Percentiles rank a stretch among this genome's conserved stretches.
These are phyloP conservation scores for Boletus sensibilis DNA, from an alignment of 768 basidiomycete species.

Conservation along the genomic window DNA sequence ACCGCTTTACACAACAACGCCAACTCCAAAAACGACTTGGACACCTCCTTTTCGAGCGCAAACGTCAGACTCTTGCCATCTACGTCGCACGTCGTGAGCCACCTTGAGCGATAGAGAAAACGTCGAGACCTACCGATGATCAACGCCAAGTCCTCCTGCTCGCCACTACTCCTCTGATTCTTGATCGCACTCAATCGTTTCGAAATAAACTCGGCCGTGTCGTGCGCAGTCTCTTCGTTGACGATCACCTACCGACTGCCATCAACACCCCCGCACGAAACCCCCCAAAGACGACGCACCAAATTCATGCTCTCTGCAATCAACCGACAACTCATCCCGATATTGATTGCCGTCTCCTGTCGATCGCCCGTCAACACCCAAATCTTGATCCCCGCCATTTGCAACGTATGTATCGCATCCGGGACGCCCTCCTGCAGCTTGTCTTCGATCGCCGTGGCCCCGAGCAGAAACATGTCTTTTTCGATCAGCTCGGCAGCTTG, in stretches of 20 bases:
- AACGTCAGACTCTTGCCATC: slow-evolving; percentile 94
- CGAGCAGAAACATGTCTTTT: slow-evolving; percentile 87
- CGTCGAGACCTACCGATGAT: slow-evolving; percentile 71
- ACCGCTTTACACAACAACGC: slow-evolving; percentile 99
- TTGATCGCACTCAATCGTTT: slow-evolving; percentile 92
- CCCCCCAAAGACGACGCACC: slow-evolving; percentile 32
- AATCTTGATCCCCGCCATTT: slow-evolving; percentile 98
- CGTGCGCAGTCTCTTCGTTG: slow-evolving; percentile 82
- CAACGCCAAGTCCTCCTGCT: slow-evolving; percentile 91
- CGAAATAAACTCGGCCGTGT: slow-evolving; percentile 80
- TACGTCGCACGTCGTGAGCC: slow-evolving; percentile 27
- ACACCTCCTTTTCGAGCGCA: slow-evolving; percentile 90
- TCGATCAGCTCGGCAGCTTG: slow-evolving; percentile 95
- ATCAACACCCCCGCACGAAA: background rate
- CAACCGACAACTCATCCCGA: slow-evolving; percentile 94
- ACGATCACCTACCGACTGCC: slow-evolving; percentile 54
- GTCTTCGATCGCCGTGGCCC: slow-evolving; percentile 98
- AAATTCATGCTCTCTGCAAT: slow-evolving; percentile 99
- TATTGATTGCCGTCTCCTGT: slow-evolving; percentile 99
- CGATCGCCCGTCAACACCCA: slow-evolving; percentile 99
- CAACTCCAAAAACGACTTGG: slow-evolving; percentile 87
- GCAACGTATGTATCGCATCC: slow-evolving; percentile 95
- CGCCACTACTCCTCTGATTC: slow-evolving; percentile 87
- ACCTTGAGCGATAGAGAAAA: background rate
- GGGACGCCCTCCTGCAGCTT: slow-evolving; percentile 98